Conservation (phyloP, 2,329 filamentous ascomycete genomes). For the Colletotrichum zoysiae region DNA sequence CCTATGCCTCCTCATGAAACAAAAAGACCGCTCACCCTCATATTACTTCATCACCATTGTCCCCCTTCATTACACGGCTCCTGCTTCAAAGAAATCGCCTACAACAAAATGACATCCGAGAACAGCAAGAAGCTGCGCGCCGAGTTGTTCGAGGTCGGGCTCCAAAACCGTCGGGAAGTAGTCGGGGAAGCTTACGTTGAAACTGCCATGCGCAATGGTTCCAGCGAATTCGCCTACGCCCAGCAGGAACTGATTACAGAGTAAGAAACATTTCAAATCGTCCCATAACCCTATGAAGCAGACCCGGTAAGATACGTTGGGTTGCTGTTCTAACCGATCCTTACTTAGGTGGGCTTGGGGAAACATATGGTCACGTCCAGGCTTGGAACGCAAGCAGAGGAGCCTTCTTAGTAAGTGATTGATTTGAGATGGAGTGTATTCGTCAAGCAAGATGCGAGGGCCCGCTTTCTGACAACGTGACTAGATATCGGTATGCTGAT, state of each 20-base stretch:
- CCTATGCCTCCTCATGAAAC: neutral
- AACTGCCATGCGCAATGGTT: constrained; percentile 63
- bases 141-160: constrained; percentile 68
- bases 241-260: constrained; percentile 74
- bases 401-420: constrained; percentile 60
- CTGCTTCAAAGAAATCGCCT: neutral
- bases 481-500: constrained; percentile 72
- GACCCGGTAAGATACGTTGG: neutral
- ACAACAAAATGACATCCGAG: constrained; percentile 18
- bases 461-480: neutral
- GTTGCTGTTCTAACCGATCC: neutral
- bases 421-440: neutral
- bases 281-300: neutral
- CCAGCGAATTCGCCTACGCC: constrained; percentile 67
- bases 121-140: constrained; percentile 30
- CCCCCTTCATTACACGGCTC: neutral
- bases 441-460: too few species aligned
- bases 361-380: constrained; percentile 71
- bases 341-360: constrained; percentile 64
- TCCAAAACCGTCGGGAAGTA: constrained; percentile 70
- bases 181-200: constrained; percentile 71
- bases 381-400: constrained; percentile 70
- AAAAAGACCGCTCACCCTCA: neutral
- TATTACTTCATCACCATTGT: too few species aligned
- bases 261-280: constrained; percentile 44